Evolutionary conservation across 2,329 filamentous ascomycete species (phyloP).

Genomic region (Colletotrichum plurivorum): DNA sequence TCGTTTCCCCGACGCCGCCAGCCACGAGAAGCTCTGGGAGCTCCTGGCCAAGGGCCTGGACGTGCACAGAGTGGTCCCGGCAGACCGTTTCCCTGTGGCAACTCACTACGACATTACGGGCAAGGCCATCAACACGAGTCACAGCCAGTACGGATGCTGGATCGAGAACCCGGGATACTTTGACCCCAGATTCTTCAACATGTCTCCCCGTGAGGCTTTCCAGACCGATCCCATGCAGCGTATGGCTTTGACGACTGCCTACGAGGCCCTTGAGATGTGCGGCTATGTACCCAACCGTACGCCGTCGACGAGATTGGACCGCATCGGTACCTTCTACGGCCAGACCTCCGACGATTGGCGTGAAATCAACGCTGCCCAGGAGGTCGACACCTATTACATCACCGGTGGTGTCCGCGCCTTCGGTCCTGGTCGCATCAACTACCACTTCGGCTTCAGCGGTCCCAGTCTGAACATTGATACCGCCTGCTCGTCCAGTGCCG

Average conservation of each 20-base stretch:
- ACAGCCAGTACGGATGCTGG: conserved; percentile 56
- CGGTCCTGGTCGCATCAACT: conserved; percentile 76
- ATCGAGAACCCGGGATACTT: conserved; percentile 77
- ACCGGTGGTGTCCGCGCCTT: conserved; percentile 67
- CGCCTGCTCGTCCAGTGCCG: conserved; percentile 81
- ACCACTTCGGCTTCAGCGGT: conserved; percentile 83
- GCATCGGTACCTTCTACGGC: conserved; percentile 81
- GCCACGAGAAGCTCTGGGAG: conserved; percentile 61
- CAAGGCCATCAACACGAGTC: conserved; percentile 72
- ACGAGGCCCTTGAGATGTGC: conserved; percentile 84
- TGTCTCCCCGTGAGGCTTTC: conserved; percentile 76
- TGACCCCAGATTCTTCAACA: conserved; percentile 80
- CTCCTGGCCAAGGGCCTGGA: conserved; percentile 75
- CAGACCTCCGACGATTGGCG: conserved; percentile 84
- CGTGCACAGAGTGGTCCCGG: conserved; percentile 70
- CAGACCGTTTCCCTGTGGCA: conserved; percentile 73
- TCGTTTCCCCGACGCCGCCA: conserved; percentile 58
- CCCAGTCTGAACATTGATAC: conserved; percentile 82
- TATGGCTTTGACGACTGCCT: conserved; percentile 80
- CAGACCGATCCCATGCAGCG: conserved; percentile 84
- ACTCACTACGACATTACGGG: conserved; percentile 74
- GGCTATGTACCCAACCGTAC: conserved; percentile 79
- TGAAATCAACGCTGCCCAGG: conserved; percentile 81
- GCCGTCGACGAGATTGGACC: conserved; percentile 70
- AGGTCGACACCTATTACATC: conserved; percentile 71